phyloP scores from a whole-genome alignment of 1,284 basidiomycete genomes.

The Limonomyces culmigenus region DNA sequence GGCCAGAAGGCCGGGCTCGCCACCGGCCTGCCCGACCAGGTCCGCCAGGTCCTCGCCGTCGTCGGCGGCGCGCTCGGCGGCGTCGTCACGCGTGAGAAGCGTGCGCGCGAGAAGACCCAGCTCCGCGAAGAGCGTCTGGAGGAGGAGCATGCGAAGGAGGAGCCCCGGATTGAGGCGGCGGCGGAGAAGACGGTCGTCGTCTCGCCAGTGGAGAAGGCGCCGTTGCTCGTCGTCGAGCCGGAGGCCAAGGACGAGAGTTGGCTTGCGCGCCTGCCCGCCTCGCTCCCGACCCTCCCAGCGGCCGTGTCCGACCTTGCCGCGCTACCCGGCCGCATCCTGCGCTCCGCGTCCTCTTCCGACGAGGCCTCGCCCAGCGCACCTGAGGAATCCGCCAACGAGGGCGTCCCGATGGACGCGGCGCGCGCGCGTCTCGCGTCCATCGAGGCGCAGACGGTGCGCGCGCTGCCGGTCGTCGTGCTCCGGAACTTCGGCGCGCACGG shows the following conservation, averaged over 20 bases:
- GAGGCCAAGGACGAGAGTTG: neutral
- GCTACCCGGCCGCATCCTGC: neutral
- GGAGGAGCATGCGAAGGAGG: constrained; percentile 23
- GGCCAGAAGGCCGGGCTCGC: constrained; percentile 93
- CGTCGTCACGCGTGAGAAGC: no score
- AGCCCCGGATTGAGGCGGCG: constrained; percentile 14
- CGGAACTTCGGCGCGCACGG: constrained; percentile 60
- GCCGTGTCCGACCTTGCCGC: neutral
- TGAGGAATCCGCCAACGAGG: neutral
- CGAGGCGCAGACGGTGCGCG: constrained; percentile 33
- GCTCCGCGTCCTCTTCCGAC: neutral
- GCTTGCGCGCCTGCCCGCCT: neutral
- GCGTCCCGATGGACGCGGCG: constrained; percentile 9
- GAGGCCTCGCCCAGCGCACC: neutral
- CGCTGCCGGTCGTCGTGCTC: constrained; percentile 75
- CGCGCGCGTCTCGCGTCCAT: no score
- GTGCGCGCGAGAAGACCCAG: no score
- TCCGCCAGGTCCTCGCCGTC: constrained; percentile 76
- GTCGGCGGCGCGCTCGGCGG: no score
- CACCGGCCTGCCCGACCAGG: constrained; percentile 70
- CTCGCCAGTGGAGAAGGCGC: constrained; percentile 77
- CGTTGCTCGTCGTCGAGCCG: no score
- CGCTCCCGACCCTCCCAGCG: neutral
- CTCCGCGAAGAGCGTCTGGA: no score
- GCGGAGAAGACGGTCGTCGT: constrained; percentile 47